These are phyloP conservation scores for Elaeis guineensis DNA, from an alignment of 176 grass and related monocot species.

Conservation along the genomic window DNA sequence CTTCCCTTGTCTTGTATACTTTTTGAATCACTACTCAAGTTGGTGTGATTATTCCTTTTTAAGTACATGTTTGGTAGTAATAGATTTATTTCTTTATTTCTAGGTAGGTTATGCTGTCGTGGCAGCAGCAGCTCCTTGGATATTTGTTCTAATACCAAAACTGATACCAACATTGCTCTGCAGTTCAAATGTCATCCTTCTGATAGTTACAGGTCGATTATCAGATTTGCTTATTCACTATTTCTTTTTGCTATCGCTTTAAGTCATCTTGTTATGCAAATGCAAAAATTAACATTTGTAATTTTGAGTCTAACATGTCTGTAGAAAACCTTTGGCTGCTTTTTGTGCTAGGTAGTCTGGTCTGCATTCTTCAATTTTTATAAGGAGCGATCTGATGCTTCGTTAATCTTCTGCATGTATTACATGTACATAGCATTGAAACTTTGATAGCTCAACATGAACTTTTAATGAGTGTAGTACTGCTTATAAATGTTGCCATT, in stretches of 20 bases:
- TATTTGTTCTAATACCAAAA: constrained; percentile 58
- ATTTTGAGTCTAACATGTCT: too few relatives aligned
- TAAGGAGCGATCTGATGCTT: too few relatives aligned
- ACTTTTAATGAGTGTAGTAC: too few relatives aligned
- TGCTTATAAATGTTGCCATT: too few relatives aligned
- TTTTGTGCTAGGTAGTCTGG: too few relatives aligned
- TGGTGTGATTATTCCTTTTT: background rate
- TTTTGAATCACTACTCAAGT: background rate
- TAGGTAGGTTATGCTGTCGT: constrained; percentile 75
- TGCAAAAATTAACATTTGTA: too few relatives aligned
- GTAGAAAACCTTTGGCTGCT: too few relatives aligned
- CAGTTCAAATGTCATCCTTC: constrained; percentile 71
- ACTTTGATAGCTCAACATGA: too few relatives aligned
- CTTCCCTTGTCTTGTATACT: background rate
- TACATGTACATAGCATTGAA: too few relatives aligned
- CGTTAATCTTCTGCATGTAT: too few relatives aligned
- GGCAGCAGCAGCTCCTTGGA: constrained; percentile 78
- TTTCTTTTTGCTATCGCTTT: background rate
- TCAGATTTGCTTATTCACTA: constrained; percentile 19
- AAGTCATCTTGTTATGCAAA: too few relatives aligned
- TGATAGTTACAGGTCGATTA: constrained; percentile 69
- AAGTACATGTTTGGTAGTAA: background rate
- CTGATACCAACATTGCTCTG: constrained; percentile 76
- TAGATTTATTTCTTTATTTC: constrained; percentile 26
- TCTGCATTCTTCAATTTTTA: too few relatives aligned